Base-by-base conservation (phyloP, 2,329 filamentous ascomycete genomes). In the Leptographium radiaticola region DNA sequence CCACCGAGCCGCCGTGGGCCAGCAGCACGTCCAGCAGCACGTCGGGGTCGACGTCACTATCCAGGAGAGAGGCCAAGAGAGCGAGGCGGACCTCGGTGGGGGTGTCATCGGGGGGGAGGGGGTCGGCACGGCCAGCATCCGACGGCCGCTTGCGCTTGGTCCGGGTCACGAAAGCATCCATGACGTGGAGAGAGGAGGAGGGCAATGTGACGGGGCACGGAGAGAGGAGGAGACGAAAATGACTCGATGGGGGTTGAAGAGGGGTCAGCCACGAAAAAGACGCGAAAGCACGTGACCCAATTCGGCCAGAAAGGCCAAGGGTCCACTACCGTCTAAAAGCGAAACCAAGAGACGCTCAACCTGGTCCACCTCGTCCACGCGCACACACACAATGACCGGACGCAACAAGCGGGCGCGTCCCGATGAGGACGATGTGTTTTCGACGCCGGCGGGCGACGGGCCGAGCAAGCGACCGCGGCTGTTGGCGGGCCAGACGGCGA, bases 31-130 rank as follows among this genome's bases (percentile, higher is more conserved):
- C 91, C 0, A 98, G 75, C 0, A 96, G 72, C 0, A 75, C 72
- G 39, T 84, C 79, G 48, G 86, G 81, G 9, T 83, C 59, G 0
- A 72, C 64, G 5, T 83, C 59, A 0, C 72, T 65, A 0, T 87
- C 81, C 59, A 89, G 77, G 0, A 96, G 70, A 1, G 93, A 97
- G 2, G 84, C 79, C 4, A 98, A 71, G 1, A 95, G 72, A 1
- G 89, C 89, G 15, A 98, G 71, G 64, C 96, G 97, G 61, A 94
- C 74, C 58, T 97, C 93, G 0, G 93, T 98, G 1, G 86, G 83
- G 48, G 95, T 87, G 16, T 89, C 81, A 18, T 40, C 50, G 20
- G 2, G 38, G 8, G 42, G 40, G 8, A 15, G 40, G 8, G 18
- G 15, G 18, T 18, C 5, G 20, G 12, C 25, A 7, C 12, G 25